phyloP scores from a whole-genome alignment of 768 basidiomycete species.

The Lentinula guzmanii region DNA sequence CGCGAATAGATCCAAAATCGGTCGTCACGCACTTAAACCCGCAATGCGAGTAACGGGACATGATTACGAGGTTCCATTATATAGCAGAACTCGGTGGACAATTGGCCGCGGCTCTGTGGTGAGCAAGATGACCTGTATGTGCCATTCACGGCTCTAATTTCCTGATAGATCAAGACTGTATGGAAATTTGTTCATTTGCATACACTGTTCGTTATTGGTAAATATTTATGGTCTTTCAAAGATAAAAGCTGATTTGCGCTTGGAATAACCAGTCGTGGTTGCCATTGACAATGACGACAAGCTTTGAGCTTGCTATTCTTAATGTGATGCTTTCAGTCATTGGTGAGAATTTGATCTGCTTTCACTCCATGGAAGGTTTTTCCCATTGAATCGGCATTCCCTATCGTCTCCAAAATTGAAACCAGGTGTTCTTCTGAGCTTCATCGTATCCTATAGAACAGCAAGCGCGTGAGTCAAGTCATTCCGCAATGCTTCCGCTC shows the following conservation, averaged over 20 bases:
- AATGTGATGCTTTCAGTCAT: constrained; percentile 57
- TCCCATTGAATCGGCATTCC: not conserved
- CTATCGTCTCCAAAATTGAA: not conserved
- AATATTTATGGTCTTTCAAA: not conserved
- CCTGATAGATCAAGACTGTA: constrained; percentile 47
- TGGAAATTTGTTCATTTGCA: constrained; percentile 65
- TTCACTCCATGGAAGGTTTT: not conserved
- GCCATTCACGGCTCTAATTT: not conserved
- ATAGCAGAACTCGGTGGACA: constrained; percentile 23
- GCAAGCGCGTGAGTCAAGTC: constrained; percentile 41
- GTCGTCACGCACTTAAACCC: not conserved
- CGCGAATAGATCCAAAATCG: not conserved
- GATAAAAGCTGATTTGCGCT: not conserved
- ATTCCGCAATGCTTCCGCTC: not conserved
- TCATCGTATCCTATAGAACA: constrained; percentile 57
- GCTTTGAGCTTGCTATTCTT: constrained; percentile 39
- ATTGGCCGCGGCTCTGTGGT: constrained; percentile 40
- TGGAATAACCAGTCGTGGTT: constrained; percentile 29
- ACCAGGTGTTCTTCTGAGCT: constrained; percentile 42
- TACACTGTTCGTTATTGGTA: constrained; percentile 50
- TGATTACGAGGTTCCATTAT: not conserved
- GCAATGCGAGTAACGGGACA: not conserved
- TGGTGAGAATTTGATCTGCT: constrained; percentile 26
- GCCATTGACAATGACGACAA: constrained; percentile 32
- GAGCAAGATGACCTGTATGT: not conserved